Percentiles rank a stretch among this genome's conserved stretches.
phyloP scores from a whole-genome alignment of 208 protist species.

The Crithidia fasciculata region DNA sequence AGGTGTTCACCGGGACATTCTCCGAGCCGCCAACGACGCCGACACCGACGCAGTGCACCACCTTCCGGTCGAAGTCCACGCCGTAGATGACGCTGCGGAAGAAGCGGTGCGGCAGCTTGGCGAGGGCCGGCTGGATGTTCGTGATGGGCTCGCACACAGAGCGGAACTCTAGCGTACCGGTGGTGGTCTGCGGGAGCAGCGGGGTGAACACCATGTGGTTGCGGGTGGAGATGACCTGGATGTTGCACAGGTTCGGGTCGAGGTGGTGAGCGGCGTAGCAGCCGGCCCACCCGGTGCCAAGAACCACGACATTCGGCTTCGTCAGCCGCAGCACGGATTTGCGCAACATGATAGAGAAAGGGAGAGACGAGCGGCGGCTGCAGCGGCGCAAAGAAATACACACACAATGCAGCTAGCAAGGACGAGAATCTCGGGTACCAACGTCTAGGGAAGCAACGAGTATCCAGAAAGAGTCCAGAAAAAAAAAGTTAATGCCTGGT shows the following conservation, averaged over 20 bases:
- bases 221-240: conserved; percentile 85
- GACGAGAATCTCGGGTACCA: too few relatives aligned
- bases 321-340: conserved; percentile 35
- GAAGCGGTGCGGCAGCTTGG: conserved; percentile 76
- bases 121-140: conserved; percentile 85
- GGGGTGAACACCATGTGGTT: conserved; percentile 97
- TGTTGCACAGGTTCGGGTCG: conserved; percentile 82
- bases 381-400: too few relatives aligned
- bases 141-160: conserved; percentile 89
- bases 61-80: conserved; percentile 78
- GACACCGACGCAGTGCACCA: conserved; percentile 80
- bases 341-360: conserved; percentile 39
- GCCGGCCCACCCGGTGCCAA: conserved; percentile 93
- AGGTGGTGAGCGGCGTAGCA: conserved; percentile 79
- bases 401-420: too few relatives aligned
- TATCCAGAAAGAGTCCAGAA: too few relatives aligned
- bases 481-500: too few relatives aligned
- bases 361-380: not conserved
- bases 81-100: conserved; percentile 79
- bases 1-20: conserved; percentile 72
- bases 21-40: conserved; percentile 64
- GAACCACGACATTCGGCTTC: conserved; percentile 86
- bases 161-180: conserved; percentile 93
- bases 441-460: too few relatives aligned
- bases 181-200: conserved; percentile 91